These are phyloP conservation scores for Sporothrix brunneoviolacea DNA, from an alignment of 2,329 filamentous ascomycete species.

Conservation along the genomic window DNA sequence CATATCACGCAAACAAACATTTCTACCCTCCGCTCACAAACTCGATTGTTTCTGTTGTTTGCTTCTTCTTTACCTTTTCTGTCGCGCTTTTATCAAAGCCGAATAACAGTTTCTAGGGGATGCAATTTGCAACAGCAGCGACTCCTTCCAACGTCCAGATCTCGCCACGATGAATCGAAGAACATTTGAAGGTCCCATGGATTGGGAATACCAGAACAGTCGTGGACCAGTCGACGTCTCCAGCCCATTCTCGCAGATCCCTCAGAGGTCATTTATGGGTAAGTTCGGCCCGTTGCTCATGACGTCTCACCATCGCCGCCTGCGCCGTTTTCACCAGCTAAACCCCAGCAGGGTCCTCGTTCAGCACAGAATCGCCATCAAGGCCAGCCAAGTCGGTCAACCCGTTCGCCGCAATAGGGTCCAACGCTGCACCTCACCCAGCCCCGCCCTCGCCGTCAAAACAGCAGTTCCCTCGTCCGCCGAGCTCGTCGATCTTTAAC, in stretches of 20 bases:
- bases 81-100: background rate
- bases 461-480: slow-evolving; percentile 30
- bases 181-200: slow-evolving; percentile 57
- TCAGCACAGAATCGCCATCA: slow-evolving; percentile 22
- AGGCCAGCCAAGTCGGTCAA: slow-evolving; percentile 19
- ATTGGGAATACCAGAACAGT: slow-evolving; percentile 57
- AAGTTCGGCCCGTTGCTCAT: slow-evolving; percentile 24
- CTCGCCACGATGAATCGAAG: slow-evolving; percentile 35
- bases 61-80: background rate
- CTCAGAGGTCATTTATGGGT: slow-evolving; percentile 38
- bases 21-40: background rate
- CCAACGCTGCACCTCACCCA: background rate
- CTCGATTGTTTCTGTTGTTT: background rate
- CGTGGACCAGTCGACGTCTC: slow-evolving; percentile 52
- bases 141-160: background rate
- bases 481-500: slow-evolving; percentile 41
- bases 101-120: too few relatives aligned
- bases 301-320: too few relatives aligned
- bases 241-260: slow-evolving; percentile 54
- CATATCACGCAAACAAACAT: background rate
- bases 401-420: slow-evolving; percentile 20
- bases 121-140: background rate
- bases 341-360: slow-evolving; percentile 18
- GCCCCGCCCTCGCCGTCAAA: slow-evolving; percentile 22
- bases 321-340: too few relatives aligned